phyloP scores from a whole-genome alignment of 2,329 filamentous ascomycete genomes.

The Penicillium sp. region DNA sequence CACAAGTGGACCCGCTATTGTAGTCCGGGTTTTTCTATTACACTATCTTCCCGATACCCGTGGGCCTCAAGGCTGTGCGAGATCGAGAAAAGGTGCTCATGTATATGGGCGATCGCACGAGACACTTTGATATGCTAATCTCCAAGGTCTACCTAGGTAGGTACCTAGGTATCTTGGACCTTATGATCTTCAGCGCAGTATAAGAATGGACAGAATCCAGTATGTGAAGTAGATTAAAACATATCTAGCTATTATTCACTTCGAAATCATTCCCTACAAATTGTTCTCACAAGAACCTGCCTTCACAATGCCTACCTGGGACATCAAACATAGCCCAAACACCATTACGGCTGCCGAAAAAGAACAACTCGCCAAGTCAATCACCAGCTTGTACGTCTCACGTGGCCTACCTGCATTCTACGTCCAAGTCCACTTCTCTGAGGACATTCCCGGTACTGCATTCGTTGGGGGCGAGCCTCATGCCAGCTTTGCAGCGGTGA shows the following conservation, averaged over 20 bases:
- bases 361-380: slow-evolving; percentile 3
- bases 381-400: slow-evolving; percentile 1
- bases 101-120: neutral
- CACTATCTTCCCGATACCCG: neutral
- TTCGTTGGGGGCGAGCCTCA: neutral
- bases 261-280: neutral
- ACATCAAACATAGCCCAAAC: neutral
- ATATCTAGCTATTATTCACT: neutral
- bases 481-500: neutral
- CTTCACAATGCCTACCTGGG: neutral
- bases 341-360: slow-evolving; percentile 1
- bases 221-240: neutral
- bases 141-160: neutral
- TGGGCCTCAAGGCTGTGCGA: neutral
- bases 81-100: neutral
- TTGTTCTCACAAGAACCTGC: neutral
- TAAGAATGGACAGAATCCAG: neutral
- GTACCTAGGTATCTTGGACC: neutral
- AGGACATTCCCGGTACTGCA: neutral
- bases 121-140: neutral
- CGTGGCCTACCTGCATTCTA: neutral
- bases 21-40: neutral
- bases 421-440: neutral
- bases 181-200: neutral
- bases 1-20: too few species aligned